These are phyloP conservation scores for Phlebiopsis flavidoalba DNA, from an alignment of 768 basidiomycete species.

Conservation along the genomic window DNA sequence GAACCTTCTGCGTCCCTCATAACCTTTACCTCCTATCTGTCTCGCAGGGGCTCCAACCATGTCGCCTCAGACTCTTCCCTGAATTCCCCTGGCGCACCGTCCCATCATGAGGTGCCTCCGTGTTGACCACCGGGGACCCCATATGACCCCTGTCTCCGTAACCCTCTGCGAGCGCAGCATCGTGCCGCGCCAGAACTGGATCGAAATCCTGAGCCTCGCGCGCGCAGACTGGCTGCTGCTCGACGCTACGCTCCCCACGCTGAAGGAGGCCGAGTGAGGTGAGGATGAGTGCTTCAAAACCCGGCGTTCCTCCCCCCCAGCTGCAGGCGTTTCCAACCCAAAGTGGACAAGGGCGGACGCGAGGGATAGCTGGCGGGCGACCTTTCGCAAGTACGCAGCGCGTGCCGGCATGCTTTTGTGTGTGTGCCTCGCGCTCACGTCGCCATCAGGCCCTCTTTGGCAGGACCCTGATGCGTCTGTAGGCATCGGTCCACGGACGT, in stretches of 20 bases:
- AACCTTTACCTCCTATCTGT: slow-evolving; percentile 53
- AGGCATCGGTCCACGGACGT: slow-evolving; percentile 62
- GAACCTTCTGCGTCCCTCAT: slow-evolving; percentile 60
- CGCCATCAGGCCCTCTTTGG: slow-evolving; percentile 1
- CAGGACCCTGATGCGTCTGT: slow-evolving; percentile 59
- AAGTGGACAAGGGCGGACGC: slow-evolving; percentile 63
- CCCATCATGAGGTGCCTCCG: slow-evolving; percentile 61
- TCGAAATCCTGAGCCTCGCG: slow-evolving; percentile 67
- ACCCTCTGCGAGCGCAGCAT: slow-evolving; percentile 57
- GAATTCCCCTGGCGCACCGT: slow-evolving; percentile 72
- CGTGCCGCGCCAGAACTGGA: slow-evolving; percentile 76
- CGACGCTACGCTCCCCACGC: slow-evolving; percentile 63
- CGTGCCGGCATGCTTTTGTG: not conserved
- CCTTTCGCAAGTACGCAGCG: slow-evolving; percentile 55
- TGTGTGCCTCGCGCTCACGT: slow-evolving; percentile 3
- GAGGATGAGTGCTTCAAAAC: slow-evolving; percentile 77
- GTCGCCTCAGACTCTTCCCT: slow-evolving; percentile 60
- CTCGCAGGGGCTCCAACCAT: slow-evolving; percentile 47
- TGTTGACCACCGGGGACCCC: slow-evolving; percentile 18
- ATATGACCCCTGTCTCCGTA: slow-evolving; percentile 49
- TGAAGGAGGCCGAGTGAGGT: slow-evolving; percentile 65
- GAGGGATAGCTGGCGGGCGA: slow-evolving; percentile 55
- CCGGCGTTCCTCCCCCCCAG: slow-evolving; percentile 69
- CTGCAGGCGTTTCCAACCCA: too few relatives aligned
- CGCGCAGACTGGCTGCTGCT: slow-evolving; percentile 59